Conservation (phyloP, 164 flowering plant species). For the Sextonia rubra region DNA sequence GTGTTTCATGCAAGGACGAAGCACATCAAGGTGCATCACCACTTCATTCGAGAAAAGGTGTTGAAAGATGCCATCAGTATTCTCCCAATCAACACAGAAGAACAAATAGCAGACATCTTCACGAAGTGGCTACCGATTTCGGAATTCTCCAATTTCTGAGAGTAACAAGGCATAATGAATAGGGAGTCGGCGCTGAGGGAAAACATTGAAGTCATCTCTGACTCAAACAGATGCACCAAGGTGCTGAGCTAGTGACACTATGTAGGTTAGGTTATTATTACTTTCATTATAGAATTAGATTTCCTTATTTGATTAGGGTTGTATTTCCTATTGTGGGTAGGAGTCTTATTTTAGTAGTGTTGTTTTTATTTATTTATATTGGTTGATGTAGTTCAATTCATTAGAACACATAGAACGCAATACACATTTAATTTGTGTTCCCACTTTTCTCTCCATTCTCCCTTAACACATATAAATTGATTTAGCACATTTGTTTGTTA, state of each 20-base stretch:
- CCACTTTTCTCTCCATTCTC: no score
- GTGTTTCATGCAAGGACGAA: slow-evolving; percentile 15
- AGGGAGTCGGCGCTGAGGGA: slow-evolving; percentile 15
- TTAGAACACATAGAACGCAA: no score
- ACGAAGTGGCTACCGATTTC: not conserved
- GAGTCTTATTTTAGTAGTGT: no score
- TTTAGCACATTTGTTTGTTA: no score
- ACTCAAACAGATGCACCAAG: not conserved
- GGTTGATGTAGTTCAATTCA: no score
- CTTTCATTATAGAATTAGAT: no score
- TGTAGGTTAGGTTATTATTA: no score
- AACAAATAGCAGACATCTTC: not conserved
- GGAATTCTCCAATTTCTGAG: not conserved
- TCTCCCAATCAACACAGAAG: not conserved
- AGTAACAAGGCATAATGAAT: slow-evolving; percentile 6
- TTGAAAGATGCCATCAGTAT: not conserved
- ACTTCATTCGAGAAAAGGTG: not conserved
- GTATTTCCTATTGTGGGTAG: no score
- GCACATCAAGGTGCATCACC: not conserved
- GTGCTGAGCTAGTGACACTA: not conserved
- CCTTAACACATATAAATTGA: no score
- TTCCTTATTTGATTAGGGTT: no score
- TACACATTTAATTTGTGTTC: no score
- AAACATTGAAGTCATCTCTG: not conserved
- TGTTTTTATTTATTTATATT: no score